Evolutionary conservation across 208 protist genomes (phyloP).

Genomic region (Trypanosoma lewisi): DNA sequence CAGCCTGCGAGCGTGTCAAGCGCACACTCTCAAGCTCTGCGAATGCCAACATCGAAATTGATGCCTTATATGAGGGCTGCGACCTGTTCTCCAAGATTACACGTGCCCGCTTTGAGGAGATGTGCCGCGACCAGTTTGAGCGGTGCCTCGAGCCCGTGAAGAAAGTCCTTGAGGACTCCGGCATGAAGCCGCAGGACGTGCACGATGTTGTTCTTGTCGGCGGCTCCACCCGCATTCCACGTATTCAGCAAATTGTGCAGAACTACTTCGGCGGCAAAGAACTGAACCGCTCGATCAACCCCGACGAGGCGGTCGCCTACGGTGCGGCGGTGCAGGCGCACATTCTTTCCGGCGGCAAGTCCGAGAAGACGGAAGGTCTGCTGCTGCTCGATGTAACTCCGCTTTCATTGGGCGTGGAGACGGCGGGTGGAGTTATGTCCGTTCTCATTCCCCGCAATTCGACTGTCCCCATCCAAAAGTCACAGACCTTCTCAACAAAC

Average conservation of each 20-base stretch:
- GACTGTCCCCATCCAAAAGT: constrained; percentile 81
- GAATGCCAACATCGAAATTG: constrained; percentile 96
- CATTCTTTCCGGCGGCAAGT: constrained; percentile 85
- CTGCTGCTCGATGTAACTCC: constrained; percentile 89
- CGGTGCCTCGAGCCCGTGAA: constrained; percentile 80
- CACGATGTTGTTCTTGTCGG: constrained; percentile 96
- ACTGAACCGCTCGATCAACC: constrained; percentile 93
- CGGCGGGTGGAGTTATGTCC: constrained; percentile 95
- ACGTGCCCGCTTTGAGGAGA: constrained; percentile 98
- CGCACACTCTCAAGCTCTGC: constrained; percentile 95
- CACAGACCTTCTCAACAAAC: constrained; percentile 87
- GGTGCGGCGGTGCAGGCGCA: constrained; percentile 97
- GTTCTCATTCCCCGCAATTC: constrained; percentile 88
- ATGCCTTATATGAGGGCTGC: too few species aligned
- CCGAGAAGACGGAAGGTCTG: constrained; percentile 70
- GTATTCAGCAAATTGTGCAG: constrained; percentile 95
- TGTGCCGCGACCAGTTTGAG: constrained; percentile 90
- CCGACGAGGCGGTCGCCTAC: constrained; percentile 93
- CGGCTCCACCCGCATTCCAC: constrained; percentile 97
- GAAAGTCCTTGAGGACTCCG: constrained; percentile 87
- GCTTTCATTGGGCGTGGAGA: constrained; percentile 94
- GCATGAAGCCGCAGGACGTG: constrained; percentile 84
- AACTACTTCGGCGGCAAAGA: constrained; percentile 95
- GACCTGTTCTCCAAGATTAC: constrained; percentile 96
- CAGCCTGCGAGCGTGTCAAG: constrained; percentile 96